phyloP scores from a whole-genome alignment of 441 rosid species.

The Hura crepitans region DNA sequence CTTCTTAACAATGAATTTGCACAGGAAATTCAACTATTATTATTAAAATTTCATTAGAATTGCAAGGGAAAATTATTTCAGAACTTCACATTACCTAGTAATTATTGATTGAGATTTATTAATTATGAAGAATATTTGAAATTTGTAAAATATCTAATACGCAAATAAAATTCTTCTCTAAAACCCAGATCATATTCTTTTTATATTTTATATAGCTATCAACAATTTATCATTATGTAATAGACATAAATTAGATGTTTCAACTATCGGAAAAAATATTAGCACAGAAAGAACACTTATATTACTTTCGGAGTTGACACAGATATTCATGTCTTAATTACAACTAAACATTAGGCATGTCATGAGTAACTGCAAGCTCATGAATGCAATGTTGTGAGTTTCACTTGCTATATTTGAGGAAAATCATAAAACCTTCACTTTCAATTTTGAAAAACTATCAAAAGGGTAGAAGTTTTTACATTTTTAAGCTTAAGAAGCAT shows the following conservation, averaged over 20 bases:
- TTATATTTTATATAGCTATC: too few species aligned
- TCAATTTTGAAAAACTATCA: neutral
- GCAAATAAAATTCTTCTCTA: too few species aligned
- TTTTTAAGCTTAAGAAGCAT: conserved; percentile 87
- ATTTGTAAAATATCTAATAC: too few species aligned
- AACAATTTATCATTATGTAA: neutral
- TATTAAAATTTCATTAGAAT: neutral
- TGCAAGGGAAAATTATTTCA: neutral
- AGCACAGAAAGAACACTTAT: neutral
- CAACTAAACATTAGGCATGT: neutral
- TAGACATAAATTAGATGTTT: neutral
- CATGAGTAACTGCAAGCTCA: neutral
- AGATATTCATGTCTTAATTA: neutral
- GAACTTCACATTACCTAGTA: too few species aligned
- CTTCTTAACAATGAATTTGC: neutral
- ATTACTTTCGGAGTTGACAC: neutral
- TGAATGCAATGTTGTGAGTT: neutral
- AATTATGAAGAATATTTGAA: neutral
- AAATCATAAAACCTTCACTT: neutral
- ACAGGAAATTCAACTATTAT: neutral
- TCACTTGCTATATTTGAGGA: neutral
- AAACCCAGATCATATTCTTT: too few species aligned
- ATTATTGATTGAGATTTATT: neutral
- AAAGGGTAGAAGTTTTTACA: conserved; percentile 42
- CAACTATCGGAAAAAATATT: neutral